phyloP scores from a whole-genome alignment of 495 filamentous ascomycete genomes.

The Clavariopsis aquatica region DNA sequence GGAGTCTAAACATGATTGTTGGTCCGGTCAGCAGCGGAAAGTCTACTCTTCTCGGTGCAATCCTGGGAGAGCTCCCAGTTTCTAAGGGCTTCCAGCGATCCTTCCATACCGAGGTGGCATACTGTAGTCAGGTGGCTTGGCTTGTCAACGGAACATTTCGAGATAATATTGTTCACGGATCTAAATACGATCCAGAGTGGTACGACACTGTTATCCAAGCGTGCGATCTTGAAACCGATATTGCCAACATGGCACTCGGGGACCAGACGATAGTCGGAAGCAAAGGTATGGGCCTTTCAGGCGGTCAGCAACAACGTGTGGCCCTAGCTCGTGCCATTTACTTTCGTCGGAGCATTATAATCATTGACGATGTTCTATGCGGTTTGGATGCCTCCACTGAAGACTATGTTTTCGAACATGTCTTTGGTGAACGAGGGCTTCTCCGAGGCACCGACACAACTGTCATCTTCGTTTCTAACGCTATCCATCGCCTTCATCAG shows the following conservation, averaged over 20 bases:
- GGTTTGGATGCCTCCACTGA: slow-evolving; percentile 48
- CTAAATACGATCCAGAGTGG: slow-evolving; percentile 43
- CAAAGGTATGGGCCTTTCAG: slow-evolving; percentile 45
- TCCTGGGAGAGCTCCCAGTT: slow-evolving; percentile 59
- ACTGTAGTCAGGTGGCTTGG: slow-evolving; percentile 44
- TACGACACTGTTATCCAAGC: slow-evolving; percentile 47
- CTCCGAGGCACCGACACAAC: slow-evolving; percentile 45
- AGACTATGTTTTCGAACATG: slow-evolving; percentile 41
- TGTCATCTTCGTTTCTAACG: slow-evolving; percentile 46
- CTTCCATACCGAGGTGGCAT: slow-evolving; percentile 45
- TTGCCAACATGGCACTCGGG: slow-evolving; percentile 42
- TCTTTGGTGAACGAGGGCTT: slow-evolving; percentile 48
- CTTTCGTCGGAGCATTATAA: slow-evolving; percentile 36
- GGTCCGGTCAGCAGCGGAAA: slow-evolving; percentile 66
- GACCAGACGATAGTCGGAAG: slow-evolving; percentile 44
- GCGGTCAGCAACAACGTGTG: slow-evolving; percentile 47
- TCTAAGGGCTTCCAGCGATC: slow-evolving; percentile 43
- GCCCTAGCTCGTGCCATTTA: slow-evolving; percentile 47
- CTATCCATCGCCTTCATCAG: slow-evolving; percentile 7
- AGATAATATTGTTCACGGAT: slow-evolving; percentile 45
- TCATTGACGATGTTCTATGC: slow-evolving; percentile 49
- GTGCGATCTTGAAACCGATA: slow-evolving; percentile 46
- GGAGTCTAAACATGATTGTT: slow-evolving; percentile 55
- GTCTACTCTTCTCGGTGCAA: slow-evolving; percentile 57
- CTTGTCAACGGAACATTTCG: slow-evolving; percentile 47